Conservation (phyloP, 2,329 filamentous ascomycete species). For the Arachnomyces sp. region DNA sequence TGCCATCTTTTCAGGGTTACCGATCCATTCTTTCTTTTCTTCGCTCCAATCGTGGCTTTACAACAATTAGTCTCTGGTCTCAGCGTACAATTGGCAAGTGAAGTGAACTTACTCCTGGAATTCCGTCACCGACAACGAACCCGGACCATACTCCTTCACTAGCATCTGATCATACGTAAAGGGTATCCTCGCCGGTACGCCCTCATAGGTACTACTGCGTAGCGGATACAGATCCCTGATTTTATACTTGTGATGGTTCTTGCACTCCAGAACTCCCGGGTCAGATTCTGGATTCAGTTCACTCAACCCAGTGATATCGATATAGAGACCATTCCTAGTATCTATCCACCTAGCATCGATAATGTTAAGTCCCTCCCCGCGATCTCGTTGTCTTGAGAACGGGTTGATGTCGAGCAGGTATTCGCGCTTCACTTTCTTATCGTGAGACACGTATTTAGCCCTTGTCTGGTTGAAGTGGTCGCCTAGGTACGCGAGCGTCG, state of each 20-base stretch:
- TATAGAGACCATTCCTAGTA: slow-evolving; percentile 63
- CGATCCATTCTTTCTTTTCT: slow-evolving; percentile 25
- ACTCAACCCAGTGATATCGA: slow-evolving; percentile 71
- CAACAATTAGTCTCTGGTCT: background rate
- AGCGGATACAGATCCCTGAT: slow-evolving; percentile 68
- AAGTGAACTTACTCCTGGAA: slow-evolving; percentile 28
- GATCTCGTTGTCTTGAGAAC: slow-evolving; percentile 51
- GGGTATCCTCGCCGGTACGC: slow-evolving; percentile 60
- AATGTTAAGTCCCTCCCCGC: slow-evolving; percentile 63
- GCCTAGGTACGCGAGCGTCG: slow-evolving; percentile 58
- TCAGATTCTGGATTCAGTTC: slow-evolving; percentile 52
- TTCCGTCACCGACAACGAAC: slow-evolving; percentile 25
- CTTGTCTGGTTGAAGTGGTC: slow-evolving; percentile 60
- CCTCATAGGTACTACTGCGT: slow-evolving; percentile 66
- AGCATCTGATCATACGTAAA: slow-evolving; percentile 34
- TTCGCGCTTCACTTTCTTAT: slow-evolving; percentile 37
- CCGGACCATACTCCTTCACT: slow-evolving; percentile 31
- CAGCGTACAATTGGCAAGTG: background rate
- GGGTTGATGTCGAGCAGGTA: slow-evolving; percentile 76
- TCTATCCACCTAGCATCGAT: slow-evolving; percentile 84
- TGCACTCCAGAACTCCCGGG: slow-evolving; percentile 67
- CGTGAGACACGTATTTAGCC: slow-evolving; percentile 36
- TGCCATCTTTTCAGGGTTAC: slow-evolving; percentile 16
- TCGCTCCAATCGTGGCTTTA: slow-evolving; percentile 31
- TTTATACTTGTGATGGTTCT: slow-evolving; percentile 67